Base-by-base conservation (phyloP, 2,329 filamentous ascomycete genomes). In the Sporothrix dimorphospora region DNA sequence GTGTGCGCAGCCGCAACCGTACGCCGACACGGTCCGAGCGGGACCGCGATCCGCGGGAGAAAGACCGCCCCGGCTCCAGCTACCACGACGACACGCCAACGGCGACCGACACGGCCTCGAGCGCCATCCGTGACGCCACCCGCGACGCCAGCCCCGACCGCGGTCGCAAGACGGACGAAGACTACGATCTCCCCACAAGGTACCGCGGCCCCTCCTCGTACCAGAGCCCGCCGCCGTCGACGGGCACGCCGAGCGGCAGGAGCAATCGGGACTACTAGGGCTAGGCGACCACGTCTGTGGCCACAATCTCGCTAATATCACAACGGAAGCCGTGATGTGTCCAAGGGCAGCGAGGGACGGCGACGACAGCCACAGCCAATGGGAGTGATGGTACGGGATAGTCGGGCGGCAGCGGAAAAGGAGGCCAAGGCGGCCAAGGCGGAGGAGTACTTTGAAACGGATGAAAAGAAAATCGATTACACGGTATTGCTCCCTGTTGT, bases 211-310 rank as follows among this genome's bases (percentile, higher is more conserved):
- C 38, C n/a, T 63, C 59, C 34, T 55, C 51, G 34, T 69, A 57
- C 51, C 67, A 69, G 14, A 69, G 67, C 24, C 51, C 67, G 14
- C 51, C 67, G 21, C 67, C 67, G 16, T 57, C 51, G n/a, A 34
- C 63, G 14, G 67, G 38, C 4, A 47, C 49, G 11, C 51, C 67
- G 5, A 51, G 67, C 14, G 34, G 51, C 14, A 8, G 51, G 14
- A 24, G 38, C 24, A 3, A 34, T 6, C 51, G 67, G 11, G 67
- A 59, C 14, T 47, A 57, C 21, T 47, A 69, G 27, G 38, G 21
- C 3, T 1, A 27, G 16, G 34, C 8, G n/a, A 7, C n/a, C 21
- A 27, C 1, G 4, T 21, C 8, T 1, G 8, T 2, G 12, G 42
- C 42, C 12, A 47, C 1, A 5, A 14, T 19, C 42, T 34, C 30